Conservation (phyloP, 2,329 filamentous ascomycete species). For the Calonectria pseudoreteaudii region DNA sequence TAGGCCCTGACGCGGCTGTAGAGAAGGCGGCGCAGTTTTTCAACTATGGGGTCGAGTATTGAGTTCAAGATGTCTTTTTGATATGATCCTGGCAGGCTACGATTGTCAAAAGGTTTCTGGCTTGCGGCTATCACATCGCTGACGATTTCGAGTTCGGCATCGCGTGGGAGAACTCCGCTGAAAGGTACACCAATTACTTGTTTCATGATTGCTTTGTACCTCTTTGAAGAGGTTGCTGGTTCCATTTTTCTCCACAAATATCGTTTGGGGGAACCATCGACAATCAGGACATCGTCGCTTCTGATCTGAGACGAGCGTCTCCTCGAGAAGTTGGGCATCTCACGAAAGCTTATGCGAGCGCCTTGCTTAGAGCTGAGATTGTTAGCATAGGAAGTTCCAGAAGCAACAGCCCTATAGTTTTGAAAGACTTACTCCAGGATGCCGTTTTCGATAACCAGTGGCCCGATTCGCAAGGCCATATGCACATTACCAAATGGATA, state of each 20-base stretch:
- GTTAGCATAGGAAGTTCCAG: too few species aligned
- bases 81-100: neutral
- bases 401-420: neutral
- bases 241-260: neutral
- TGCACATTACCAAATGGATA: slow-evolving; percentile 54
- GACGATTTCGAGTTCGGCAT: neutral
- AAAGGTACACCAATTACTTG: neutral
- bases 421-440: neutral
- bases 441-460: slow-evolving; percentile 49
- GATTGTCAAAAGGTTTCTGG: neutral
- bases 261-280: neutral
- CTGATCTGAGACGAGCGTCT: neutral
- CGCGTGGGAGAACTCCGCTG: neutral
- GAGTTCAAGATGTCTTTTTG: neutral
- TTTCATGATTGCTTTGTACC: neutral
- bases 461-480: slow-evolving; percentile 54
- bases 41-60: neutral
- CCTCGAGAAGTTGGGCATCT: neutral
- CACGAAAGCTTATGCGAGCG: neutral
- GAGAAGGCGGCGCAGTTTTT: neutral
- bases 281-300: neutral
- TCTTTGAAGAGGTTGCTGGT: neutral
- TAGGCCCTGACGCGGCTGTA: neutral
- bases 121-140: neutral
- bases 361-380: neutral